Evolutionary conservation across 31 red algal species (phyloP), one percentile per base, ranked within the genome.

Genomic region (Asparagopsis taxiformis): DNA sequence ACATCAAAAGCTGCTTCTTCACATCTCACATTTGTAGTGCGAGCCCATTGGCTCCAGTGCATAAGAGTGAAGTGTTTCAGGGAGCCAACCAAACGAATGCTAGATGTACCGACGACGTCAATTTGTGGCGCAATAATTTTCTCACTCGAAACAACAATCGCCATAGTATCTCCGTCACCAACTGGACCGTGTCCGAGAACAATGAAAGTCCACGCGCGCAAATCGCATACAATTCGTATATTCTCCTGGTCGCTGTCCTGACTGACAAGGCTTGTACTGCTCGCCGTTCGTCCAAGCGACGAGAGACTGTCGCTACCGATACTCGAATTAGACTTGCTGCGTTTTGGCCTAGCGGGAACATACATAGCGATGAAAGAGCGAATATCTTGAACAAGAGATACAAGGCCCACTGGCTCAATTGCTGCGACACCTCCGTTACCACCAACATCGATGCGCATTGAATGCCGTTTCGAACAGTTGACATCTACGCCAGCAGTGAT

Each of bases 11-110:
- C 74, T n/a, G 59, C 86, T 52, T 73, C 54, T 51, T 74, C 56
- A 51, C 86, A 80, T 23, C 58, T 39, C 39, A 90, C 52, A 30
- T 80, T 73, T 1, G 74, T 75, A 15, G 86, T 86, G 23, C 76
- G 75, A 66, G 36, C 75, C 75, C 86, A 81, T 58, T 81, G 59
- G 56, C 66, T 73, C 76, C 86, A 81, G 37, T 90, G 86, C 23
- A 59, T 39, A 21, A 90, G 68, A 3, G 43, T 37, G n/a, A 80
- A 13, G 36, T 74, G 65, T 11, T 71, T 69, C 17, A 72, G 32
- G 3, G 38, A 43, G 2, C 75, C 86, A n/a, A 56, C 61, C 44
- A 80, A 30, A 17, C 75, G 68, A 24, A 70, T 53, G 5, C 59
- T 36, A 19, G 75, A 65, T 17, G 71, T 32, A 51, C 61, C 57